Percentiles rank a stretch among this genome's conserved stretches.
Conservation (phyloP, 192 early-diverging fungal species). For the Coemansia sp. region DNA sequence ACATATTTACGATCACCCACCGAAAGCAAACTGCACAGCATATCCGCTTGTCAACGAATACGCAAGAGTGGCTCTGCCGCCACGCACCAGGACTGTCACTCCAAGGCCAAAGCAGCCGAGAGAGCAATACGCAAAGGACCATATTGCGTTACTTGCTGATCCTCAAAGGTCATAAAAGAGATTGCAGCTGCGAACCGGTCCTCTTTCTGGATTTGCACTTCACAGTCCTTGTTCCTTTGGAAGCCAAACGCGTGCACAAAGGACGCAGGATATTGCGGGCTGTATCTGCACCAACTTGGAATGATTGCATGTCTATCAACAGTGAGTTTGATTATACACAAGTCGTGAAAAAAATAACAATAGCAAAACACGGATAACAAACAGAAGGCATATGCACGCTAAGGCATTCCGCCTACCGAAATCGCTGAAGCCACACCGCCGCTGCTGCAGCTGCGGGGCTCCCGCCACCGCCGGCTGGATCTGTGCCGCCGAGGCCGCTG, state of each 20-base stretch:
- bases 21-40: not conserved
- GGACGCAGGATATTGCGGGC: too few species aligned
- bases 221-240: not conserved
- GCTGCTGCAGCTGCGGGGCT: conserved; percentile 3
- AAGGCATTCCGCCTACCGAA: not conserved
- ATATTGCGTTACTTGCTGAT: not conserved
- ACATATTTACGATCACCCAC: not conserved
- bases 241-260: too few species aligned
- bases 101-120: too few species aligned
- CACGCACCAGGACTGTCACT: too few species aligned
- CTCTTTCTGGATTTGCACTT: not conserved
- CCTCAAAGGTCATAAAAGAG: not conserved
- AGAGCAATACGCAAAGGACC: too few species aligned
- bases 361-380: too few species aligned
- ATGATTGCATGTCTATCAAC: too few species aligned
- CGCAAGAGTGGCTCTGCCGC: too few species aligned
- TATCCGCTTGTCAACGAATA: not conserved
- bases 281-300: too few species aligned
- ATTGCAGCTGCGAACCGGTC: not conserved
- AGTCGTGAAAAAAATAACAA: too few species aligned
- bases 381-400: not conserved
- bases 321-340: too few species aligned
- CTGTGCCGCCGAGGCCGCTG: not conserved
- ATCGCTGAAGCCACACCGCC: conserved; percentile 6
- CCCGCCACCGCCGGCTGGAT: not conserved